Base-by-base conservation (phyloP, 2,329 filamentous ascomycete species). In the Trichoderma sp. region DNA sequence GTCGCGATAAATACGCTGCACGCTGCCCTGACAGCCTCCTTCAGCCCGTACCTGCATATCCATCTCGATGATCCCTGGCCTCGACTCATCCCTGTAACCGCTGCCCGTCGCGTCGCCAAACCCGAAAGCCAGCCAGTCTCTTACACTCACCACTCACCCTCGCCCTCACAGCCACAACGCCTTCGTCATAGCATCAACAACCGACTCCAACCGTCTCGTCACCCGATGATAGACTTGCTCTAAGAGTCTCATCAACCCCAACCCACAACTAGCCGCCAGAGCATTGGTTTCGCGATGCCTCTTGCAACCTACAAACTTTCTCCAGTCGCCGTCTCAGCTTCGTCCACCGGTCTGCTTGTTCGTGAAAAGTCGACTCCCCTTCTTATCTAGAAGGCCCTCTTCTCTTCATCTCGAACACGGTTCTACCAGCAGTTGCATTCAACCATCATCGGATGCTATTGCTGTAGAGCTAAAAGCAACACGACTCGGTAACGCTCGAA, bases 311-410 rank as follows among this genome's bases (percentile, higher is more conserved):
- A 80, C 77, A 77, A 77, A 77, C 76, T 80, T 79, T 83, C 82
- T 84, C 86, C 88, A 90, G 89, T 90, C 88, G 88, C 85, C 86
- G 83, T 87, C 87, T 86, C 84, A 82, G 86, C 84, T 83, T 84
- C 83, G 87, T 88, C 86, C 80, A 84, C 87, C 87, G 86, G 87
- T 87, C 81, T 84, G 80, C 84, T 88, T 84, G 80, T 84, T 83
- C 80, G 84, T 87, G 84, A 85, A 86, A 84, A 84, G 80, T 82
- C 82, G 80, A 82, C 81, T 74, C 73, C 74, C 81, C 76, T 75
- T 71, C 73, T 80, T 78, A 80, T 84, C 80, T 60, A 34, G 30
- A 88, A 86, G 81, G 80, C 79, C 78, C 75, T 75, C 79, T 80
- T 78, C 76, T 81, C 79, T 76, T 73, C 72, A 82, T 57, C 72